Evolutionary conservation across 1,139 yeast species (phyloP), one percentile per base, ranked within the genome.

Genomic region (Geotrichum bryndzae): DNA sequence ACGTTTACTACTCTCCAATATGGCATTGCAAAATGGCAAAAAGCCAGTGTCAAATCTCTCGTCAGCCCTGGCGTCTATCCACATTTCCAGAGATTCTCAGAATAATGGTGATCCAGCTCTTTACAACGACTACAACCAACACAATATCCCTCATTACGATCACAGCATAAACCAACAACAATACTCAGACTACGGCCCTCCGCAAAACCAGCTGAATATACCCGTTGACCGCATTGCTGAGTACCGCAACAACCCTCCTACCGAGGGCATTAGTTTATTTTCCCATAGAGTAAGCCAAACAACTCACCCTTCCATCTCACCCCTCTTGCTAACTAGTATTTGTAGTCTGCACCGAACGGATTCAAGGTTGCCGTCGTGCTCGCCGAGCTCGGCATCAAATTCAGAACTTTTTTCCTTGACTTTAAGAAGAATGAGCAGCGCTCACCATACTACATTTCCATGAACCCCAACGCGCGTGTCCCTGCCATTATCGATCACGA

Each of bases 391-490:
- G 88, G 88, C 63, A 82, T 88, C 68, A 84, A 84, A 52, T 92
- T 88, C 77, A 85, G 86, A 69, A 91, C 97, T 7, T 85, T 92
- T 65, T 88, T 90, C 70, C 80, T 94, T 64, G 98, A 92, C 76
- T 91, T 92, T 74, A 88, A 88, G 73, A 53, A 68, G 67, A 96
- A 96, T 61, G 97, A 92, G 75, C 97, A 91, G 74, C 79, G 97
- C 66, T 90, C 96, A 1, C 97, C 97, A 0, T 96, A 91, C 73
- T 92, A 90, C 73, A 92, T 91, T 29, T 83, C 91, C 38, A 86
- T 92, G 68, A 91, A 91, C 74, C 98, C 98, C 46, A 92, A 91
- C 74, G 97, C 97, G 1, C 80, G 98, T 65, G 96, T 92, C 7
- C 98, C 98, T 2, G 96, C 97, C 1, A 81, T 92, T 63, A 89